Percentiles rank a stretch among this genome's conserved stretches.
Evolutionary conservation across 2,329 filamentous ascomycete genomes (phyloP).

Genomic region (Diplodia scrobiculata): DNA sequence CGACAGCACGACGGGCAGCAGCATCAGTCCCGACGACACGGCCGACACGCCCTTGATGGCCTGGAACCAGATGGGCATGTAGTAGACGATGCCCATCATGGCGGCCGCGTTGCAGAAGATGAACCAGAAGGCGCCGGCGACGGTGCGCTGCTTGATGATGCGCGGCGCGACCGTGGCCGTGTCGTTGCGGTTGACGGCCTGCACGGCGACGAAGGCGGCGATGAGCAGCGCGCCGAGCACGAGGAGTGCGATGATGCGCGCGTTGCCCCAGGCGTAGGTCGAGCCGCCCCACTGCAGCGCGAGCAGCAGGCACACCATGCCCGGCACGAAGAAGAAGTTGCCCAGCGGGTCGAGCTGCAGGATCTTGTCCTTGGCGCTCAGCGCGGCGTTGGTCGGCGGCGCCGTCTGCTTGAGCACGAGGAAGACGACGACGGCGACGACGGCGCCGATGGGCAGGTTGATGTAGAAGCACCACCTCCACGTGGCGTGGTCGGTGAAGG

Average conservation of each 20-base stretch:
- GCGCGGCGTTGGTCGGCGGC: constrained; percentile 35
- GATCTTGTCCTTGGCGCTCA: constrained; percentile 38
- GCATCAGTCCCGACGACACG: constrained; percentile 50
- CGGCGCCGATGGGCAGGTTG: constrained; percentile 56
- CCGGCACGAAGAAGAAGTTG: constrained; percentile 48
- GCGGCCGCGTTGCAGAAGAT: constrained; percentile 35
- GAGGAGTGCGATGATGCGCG: constrained; percentile 51
- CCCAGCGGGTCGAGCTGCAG: constrained; percentile 53
- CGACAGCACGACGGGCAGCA: constrained; percentile 51
- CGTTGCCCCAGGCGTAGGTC: constrained; percentile 51
- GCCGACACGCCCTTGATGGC: constrained; percentile 53
- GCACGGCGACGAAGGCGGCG: constrained; percentile 47
- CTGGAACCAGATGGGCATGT: constrained; percentile 54
- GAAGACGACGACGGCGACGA: constrained; percentile 48
- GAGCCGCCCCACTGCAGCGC: constrained; percentile 56
- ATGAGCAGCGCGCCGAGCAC: constrained; percentile 49
- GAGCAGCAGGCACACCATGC: constrained; percentile 53
- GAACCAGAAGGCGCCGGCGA: constrained; percentile 48
- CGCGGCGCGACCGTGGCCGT: constrained; percentile 44
- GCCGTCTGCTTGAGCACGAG: constrained; percentile 40
- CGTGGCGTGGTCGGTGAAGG: constrained; percentile 41
- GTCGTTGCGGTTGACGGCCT: constrained; percentile 40
- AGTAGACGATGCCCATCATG: constrained; percentile 49
- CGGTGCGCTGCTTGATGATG: constrained; percentile 51
- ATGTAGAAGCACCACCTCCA: constrained; percentile 58